Evolutionary conservation across 208 protist species (phyloP), one percentile per base, ranked within the genome.

Genomic region (Leishmania turanica): DNA sequence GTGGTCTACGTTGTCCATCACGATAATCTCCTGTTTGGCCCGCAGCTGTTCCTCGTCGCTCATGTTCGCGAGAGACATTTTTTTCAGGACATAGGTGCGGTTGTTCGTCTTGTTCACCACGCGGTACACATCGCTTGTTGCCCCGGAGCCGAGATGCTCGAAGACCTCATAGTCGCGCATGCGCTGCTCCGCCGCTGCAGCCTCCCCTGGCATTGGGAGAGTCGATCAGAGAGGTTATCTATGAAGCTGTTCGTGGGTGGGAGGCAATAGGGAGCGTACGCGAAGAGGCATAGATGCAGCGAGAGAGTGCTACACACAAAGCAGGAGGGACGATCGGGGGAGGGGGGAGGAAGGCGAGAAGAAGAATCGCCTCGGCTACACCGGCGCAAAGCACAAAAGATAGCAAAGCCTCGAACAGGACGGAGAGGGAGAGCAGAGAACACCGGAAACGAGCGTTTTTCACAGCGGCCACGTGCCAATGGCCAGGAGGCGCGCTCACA

Each of bases 1-100:
- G 80, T 97, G 94, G 83, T 98, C 87, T 24, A 96, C 92, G 76
- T 88, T 88, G 81, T 95, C 88, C 90, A 98, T 96, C 34, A 98
- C 95, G 47, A 90, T 75, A 64, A 98, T 97, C 83, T 98, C 97
- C 73, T 95, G 87, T 73, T 92, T 89, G 24, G 87, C 90, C 34
- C 91, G 90, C 51, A 91, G 82, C 81, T 90, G 80, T 68, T 95
- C 90, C 79, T 93, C 90, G 42, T 91, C 90, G 31, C 80, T 91
- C 92, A 96, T 93, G 54, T 87, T 91, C 8, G 89, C 84, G 17
- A 96, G 79, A 0, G 89, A 91, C 89, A 96, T 97, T 79, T 96
- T 91, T 83, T 97, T 97, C 37, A 97, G 73, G 19, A 97, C 93
- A 79, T 96, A 97, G 8, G 83, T 70, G 45, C 87, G 88, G 17